Base-by-base conservation (phyloP, 768 basidiomycete genomes). In the Lentinula sp. region DNA sequence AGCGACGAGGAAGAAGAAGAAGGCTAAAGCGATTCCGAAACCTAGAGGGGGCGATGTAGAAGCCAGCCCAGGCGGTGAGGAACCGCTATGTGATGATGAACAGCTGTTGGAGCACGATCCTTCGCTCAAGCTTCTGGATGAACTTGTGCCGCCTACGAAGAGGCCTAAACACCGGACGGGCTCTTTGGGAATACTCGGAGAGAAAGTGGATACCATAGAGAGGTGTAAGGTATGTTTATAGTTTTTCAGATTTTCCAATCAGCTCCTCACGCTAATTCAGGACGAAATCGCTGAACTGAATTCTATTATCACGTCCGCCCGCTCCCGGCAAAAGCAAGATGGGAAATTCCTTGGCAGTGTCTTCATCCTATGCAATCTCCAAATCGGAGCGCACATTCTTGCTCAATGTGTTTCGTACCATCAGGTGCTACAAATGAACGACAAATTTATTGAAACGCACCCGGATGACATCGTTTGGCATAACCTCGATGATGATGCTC, bases 361-460 rank as follows among this genome's bases (percentile, higher is more conserved):
- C 0, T 89, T 91, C 72, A 82, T 89, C 59, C 79, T 80, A 43
- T 87, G 87, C 72, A 85, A 89, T 68, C 76, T 86, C 53, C 88
- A 89, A 69, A 82, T 89, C 66, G 88, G 86, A 3, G 89, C 88
- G 0, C 87, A 89, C 69, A 82, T 90, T 61, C 79, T 88, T 11
- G 78, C 80, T 0, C 87, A 89, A 70, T 82, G 80, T 62, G 68
- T 86, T 32, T 78, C 78, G 60, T 79, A 83, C 65, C 81, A 85
- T 55, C 72, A 78, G 68, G 80, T 81, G 57, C 67, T 82, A 51
- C 69, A 66, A 57, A 89, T 90, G 87, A 71, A 76, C 42, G 76
- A 82, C 31, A 82, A 84, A 59, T 86, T 80, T 77, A 79, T 85
- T 73, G 87, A 90, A 69, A 76, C 80, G 2, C 74, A 74, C 62